phyloP scores from a whole-genome alignment of 2,329 filamentous ascomycete genomes.

The Dendryphion nanum region DNA sequence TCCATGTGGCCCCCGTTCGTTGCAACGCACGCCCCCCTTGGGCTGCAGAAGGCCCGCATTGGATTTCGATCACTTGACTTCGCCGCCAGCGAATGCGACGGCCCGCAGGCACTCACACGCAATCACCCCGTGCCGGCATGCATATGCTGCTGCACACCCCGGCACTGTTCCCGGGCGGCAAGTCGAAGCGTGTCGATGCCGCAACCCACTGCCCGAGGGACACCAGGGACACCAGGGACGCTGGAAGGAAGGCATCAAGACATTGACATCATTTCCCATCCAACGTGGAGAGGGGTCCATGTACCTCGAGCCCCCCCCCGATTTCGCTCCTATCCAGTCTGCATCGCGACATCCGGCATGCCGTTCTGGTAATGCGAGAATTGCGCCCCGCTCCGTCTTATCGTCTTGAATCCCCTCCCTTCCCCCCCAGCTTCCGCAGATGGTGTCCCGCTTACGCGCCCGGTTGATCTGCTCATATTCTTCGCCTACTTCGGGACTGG shows the following conservation, averaged over 20 bases:
- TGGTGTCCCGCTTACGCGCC: constrained; percentile 37
- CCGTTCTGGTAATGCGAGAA: constrained; percentile 13
- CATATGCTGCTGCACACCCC: constrained; percentile 32
- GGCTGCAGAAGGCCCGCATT: constrained; percentile 50
- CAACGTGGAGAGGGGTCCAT: too few relatives aligned
- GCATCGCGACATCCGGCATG: constrained; percentile 10
- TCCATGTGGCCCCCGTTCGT: too few relatives aligned
- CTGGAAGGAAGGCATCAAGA: too few relatives aligned
- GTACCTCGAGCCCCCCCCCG: too few relatives aligned
- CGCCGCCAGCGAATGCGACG: constrained; percentile 41
- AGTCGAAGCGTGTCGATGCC: constrained; percentile 35
- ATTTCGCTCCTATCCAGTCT: too few relatives aligned
- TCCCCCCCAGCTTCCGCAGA: constrained; percentile 20
- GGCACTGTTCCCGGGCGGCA: constrained; percentile 37
- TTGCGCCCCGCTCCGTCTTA: constrained; percentile 19
- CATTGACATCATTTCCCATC: too few relatives aligned
- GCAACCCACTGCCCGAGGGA: too few relatives aligned
- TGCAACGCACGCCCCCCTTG: too few relatives aligned
- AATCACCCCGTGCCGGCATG: constrained; percentile 31
- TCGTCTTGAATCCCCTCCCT: too few relatives aligned
- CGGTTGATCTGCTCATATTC: constrained; percentile 34
- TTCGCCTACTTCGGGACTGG: constrained; percentile 36
- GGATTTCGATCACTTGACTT: constrained; percentile 61
- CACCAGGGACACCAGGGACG: too few relatives aligned
- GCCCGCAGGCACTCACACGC: constrained; percentile 35